Conservation (phyloP, 2,329 filamentous ascomycete genomes). For the Paraphoma chrysanthemicola region DNA sequence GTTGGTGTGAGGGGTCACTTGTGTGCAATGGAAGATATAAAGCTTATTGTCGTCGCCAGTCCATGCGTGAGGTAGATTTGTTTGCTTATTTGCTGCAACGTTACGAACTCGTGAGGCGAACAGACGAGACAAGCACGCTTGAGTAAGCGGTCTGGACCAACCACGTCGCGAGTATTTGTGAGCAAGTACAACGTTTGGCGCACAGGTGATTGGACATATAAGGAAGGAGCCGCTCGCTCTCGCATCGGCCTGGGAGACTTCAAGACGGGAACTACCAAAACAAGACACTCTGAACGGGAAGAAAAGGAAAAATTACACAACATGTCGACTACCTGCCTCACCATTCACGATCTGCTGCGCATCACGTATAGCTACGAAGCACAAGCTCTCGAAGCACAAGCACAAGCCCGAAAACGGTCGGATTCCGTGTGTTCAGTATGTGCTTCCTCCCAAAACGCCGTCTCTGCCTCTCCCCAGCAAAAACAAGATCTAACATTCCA, state of each 20-base stretch:
- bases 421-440: conserved; percentile 36
- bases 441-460: not conserved
- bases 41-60: not conserved
- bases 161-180: conserved; percentile 27
- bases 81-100: not conserved
- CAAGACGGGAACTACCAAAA: not conserved
- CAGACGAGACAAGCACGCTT: not conserved
- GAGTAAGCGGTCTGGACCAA: conserved; percentile 21
- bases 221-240: not conserved
- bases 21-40: not conserved
- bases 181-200: conserved; percentile 13
- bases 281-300: not conserved
- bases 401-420: conserved; percentile 17
- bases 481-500: conserved; percentile 3
- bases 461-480: not conserved
- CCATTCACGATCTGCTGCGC: conserved; percentile 41
- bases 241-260: not conserved
- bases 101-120: not conserved
- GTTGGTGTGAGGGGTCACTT: not conserved
- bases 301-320: not conserved
- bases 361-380: conserved; percentile 44
- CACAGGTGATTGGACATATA: conserved; percentile 9
- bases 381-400: conserved; percentile 26
- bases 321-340: conserved; percentile 42
- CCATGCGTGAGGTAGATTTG: too few species aligned